Evolutionary conservation across 768 basidiomycete species (phyloP), one percentile per base, ranked within the genome.

Genomic region (Tremella yokohamensis): DNA sequence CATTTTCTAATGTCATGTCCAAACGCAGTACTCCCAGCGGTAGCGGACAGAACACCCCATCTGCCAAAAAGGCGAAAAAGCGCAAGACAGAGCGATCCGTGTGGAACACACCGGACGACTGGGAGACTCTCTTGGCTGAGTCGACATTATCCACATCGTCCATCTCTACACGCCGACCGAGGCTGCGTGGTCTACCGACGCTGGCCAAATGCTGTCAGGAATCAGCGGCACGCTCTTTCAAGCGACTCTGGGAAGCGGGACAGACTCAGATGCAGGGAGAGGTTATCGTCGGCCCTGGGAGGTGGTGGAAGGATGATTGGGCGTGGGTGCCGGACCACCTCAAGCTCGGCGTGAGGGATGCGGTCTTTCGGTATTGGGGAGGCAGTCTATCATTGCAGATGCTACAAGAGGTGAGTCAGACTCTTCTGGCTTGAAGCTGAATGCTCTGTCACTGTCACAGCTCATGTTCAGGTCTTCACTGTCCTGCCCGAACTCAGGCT

Each of bases 31-130:
- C 29, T 4, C 29, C 29, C 11, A 6, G 6, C 29, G 29, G 29
- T 34, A 34, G 29, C 29, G 29, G 29, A 34, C 4, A 4, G 11
- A 11, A 4, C 29, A 34, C 29, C 29, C 29, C 42, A 45, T 18
- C 42, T n/a, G n/a, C 42, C 42, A 45, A n/a, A 16, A 52, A 18
- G 29, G 18, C 18, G 16, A 38, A 29, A 22, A 24, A 38, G 11
- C 15, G 34, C 26, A 52, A 38, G 37, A 26, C 37, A n/a, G 51
- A 19, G 51, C 26, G 62, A 19, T 65, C 65, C 8, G 54, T 72
- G 45, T 72, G 62, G 63, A 72, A 61, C 26, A 57, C 62, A 0
- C 49, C 54, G n/a, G 67, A 69, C 29, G 65, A 72, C 44, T 72
- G 68, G 70, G 63, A 69, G 34, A 52, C 63, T 20, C 52, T 72